Evolutionary conservation across 805 yeast genomes (phyloP).

Genomic region (Citeromyces matritensis): DNA sequence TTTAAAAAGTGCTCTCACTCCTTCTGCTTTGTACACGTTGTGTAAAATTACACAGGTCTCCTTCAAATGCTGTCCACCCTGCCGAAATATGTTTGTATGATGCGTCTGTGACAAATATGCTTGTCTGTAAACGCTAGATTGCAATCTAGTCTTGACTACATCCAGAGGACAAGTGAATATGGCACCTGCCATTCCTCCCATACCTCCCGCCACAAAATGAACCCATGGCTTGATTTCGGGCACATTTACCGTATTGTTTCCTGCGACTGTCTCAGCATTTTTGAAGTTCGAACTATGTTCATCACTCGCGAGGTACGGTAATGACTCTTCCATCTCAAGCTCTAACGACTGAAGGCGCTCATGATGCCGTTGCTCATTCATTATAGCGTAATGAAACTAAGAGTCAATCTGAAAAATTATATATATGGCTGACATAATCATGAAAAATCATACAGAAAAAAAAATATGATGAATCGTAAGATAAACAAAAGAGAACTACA

Average conservation of each 20-base stretch:
- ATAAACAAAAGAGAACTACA: conserved; percentile 3
- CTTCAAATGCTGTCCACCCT: conserved; percentile 45
- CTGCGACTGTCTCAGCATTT: conserved; percentile 4
- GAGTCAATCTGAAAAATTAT: neutral
- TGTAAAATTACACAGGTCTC: conserved; percentile 69
- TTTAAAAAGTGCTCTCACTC: conserved; percentile 74
- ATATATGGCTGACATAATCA: neutral
- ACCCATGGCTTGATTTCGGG: conserved; percentile 40
- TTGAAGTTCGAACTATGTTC: conserved; percentile 48
- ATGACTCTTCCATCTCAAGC: conserved; percentile 22
- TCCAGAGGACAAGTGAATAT: conserved; percentile 88
- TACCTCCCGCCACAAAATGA: conserved; percentile 81
- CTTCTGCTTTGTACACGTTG: conserved; percentile 62
- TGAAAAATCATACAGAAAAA: neutral
- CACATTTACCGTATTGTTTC: neutral
- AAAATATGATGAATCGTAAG: neutral
- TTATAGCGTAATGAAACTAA: neutral
- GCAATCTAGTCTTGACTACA: conserved; percentile 89
- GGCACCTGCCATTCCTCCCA: conserved; percentile 98
- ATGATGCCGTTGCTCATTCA: neutral
- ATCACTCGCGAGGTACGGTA: conserved; percentile 54
- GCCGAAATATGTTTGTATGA: conserved; percentile 17
- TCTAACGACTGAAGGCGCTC: neutral
- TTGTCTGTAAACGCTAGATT: conserved; percentile 66
- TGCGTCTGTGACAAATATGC: conserved; percentile 29